phyloP scores from a whole-genome alignment of 768 basidiomycete genomes.

The Mycena filopes region DNA sequence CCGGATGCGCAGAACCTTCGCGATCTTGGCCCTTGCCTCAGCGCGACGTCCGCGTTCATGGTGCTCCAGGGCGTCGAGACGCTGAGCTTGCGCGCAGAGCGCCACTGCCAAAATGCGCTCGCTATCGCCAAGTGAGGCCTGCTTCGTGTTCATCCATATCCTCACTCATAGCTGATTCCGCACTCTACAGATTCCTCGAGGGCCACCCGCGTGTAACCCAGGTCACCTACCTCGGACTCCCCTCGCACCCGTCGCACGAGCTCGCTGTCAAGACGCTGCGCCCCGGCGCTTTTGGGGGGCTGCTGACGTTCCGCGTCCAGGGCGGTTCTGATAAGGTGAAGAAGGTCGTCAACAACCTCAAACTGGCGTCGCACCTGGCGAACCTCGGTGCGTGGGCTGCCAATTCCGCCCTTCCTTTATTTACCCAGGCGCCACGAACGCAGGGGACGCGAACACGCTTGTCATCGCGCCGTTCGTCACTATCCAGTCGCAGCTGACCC shows the following conservation, averaged over 20 bases:
- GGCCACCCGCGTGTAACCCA: slow-evolving; percentile 71
- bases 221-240: slow-evolving; percentile 82
- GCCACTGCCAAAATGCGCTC: slow-evolving; percentile 71
- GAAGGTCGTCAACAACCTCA: slow-evolving; percentile 73
- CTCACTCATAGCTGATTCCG: not conserved
- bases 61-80: slow-evolving; percentile 79
- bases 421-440: not conserved
- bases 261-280: slow-evolving; percentile 68
- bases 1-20: slow-evolving; percentile 62
- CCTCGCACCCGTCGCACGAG: slow-evolving; percentile 67
- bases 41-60: slow-evolving; percentile 68
- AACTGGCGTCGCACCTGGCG: slow-evolving; percentile 65
- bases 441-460: slow-evolving; percentile 66
- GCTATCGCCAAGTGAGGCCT: slow-evolving; percentile 48
- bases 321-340: slow-evolving; percentile 63
- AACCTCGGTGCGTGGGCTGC: slow-evolving; percentile 40
- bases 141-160: slow-evolving; percentile 63
- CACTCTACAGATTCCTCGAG: slow-evolving; percentile 60
- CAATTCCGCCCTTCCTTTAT: not conserved
- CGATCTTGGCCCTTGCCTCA: slow-evolving; percentile 70
- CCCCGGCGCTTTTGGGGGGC: slow-evolving; percentile 69
- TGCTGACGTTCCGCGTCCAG: slow-evolving; percentile 81
- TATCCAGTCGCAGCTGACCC: slow-evolving; percentile 67
- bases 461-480: slow-evolving; percentile 70
- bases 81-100: slow-evolving; percentile 65